These are phyloP conservation scores for Cladosporium sp. DNA, from an alignment of 2,329 filamentous ascomycete species.

Conservation along the genomic window DNA sequence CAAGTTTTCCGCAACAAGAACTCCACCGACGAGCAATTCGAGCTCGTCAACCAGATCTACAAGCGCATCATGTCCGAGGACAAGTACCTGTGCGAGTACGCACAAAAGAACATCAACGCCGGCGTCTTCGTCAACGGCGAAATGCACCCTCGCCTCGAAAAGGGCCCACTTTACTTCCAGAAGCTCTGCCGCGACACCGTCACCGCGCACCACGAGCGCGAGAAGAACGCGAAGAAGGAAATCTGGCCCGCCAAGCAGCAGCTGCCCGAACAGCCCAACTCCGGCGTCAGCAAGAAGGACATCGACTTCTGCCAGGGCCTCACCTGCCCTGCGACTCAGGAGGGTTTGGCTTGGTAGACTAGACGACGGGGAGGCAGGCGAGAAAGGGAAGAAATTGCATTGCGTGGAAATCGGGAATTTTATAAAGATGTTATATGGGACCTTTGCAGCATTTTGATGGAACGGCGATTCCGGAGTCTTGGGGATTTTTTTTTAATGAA, in stretches of 20 bases:
- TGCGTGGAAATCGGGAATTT: too few relatives aligned
- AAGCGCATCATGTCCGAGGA: constrained; percentile 61
- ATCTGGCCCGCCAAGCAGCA: constrained; percentile 51
- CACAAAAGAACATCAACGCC: constrained; percentile 57
- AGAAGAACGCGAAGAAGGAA: constrained; percentile 42
- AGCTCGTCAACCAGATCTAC: constrained; percentile 55
- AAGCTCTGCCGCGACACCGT: constrained; percentile 46
- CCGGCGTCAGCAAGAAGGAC: constrained; percentile 20
- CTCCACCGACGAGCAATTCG: constrained; percentile 55
- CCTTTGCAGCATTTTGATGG: neutral
- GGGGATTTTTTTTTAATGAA: neutral
- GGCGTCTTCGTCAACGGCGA: constrained; percentile 60
- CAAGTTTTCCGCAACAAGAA: constrained; percentile 60
- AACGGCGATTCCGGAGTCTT: neutral
- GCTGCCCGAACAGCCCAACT: constrained; percentile 17
- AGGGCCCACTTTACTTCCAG: constrained; percentile 54
- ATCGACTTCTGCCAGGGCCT: constrained; percentile 28
- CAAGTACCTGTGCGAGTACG: constrained; percentile 56
- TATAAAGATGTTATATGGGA: too few relatives aligned
- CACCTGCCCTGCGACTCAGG: constrained; percentile 21
- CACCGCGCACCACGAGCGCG: constrained; percentile 43
- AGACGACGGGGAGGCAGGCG: too few relatives aligned
- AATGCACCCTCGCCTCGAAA: constrained; percentile 57
- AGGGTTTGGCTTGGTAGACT: constrained; percentile 26
- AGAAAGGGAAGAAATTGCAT: neutral